Base-by-base conservation (phyloP, 2,329 filamentous ascomycete species). In the Myotisia sp. region DNA sequence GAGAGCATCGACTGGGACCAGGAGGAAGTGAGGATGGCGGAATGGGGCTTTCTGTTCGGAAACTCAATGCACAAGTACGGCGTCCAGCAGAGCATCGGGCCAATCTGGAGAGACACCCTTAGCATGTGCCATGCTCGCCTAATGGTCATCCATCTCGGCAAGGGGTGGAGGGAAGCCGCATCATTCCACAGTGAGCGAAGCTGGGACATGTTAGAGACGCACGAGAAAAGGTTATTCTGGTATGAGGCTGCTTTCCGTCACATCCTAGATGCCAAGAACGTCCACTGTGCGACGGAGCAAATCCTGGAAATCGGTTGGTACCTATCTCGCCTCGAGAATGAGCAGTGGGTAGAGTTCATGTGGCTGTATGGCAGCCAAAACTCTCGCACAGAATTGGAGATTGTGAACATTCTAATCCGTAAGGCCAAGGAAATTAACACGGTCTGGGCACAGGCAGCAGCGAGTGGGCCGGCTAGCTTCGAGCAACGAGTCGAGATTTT, bases 41-140 rank as follows among this genome's bases (percentile, higher is more conserved):
- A 36, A 18, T 36, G 33, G 33, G 13, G 26, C 9, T 29, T 29
- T 16, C 12, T 22, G 17, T 36, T 29, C n/a, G 29, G 10, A 17
- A 12, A 36, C 9, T 24, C 18, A 7, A 18, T 36, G 10, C 9
- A 9, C 8, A 29, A 22, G 13, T 36, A 36, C 13, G 27, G 20
- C 9, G 18, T 7, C 17, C 2, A 9, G 2, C 12, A 13, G 18
- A n/a, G 8, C 5, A 5, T 16, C 8, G 26, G 13, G 10, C 5
- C 5, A 4, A 1, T 29, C 9, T 36, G 33, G 33, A 9, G 33
- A 29, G 33, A 36, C 33, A 29, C 33, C 5, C n/a, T 36, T 12
- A 29, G 33, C 33, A 21, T 29, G 26, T 18, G 17, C n/a, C 33
- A 36, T 20, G 20, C 27, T 5, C 26, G 27, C 10, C 13, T 36